These are phyloP conservation scores for Lanzia echinophila DNA, from an alignment of 2,329 filamentous ascomycete species.

Conservation along the genomic window DNA sequence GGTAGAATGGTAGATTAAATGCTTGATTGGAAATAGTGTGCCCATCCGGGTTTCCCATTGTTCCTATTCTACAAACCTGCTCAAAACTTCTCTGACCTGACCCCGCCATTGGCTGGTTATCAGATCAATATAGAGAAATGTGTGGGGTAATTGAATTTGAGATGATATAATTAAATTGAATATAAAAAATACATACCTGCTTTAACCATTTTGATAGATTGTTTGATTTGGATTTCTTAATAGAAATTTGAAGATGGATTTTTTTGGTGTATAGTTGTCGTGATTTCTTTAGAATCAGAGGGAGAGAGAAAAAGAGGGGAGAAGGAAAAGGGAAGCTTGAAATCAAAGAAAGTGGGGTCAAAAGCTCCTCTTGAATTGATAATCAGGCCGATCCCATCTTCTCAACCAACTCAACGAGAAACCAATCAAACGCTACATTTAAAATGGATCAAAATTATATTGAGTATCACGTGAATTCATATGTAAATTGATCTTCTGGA, in stretches of 20 bases:
- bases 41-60: conserved; percentile 41
- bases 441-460: no score
- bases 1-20: conserved; percentile 17
- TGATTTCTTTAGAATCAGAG: conserved; percentile 2
- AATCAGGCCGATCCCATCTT: no score
- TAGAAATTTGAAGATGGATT: not conserved
- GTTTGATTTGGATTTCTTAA: conserved; percentile 21
- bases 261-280: not conserved
- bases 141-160: conserved; percentile 7
- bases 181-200: conserved; percentile 60
- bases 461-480: no score
- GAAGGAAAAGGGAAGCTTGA: not conserved
- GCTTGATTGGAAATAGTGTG: conserved; percentile 27
- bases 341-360: conserved; percentile 5
- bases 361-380: no score
- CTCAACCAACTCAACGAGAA: no score
- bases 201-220: conserved; percentile 88
- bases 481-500: no score
- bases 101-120: conserved; percentile 24
- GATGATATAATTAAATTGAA: conserved; percentile 2
- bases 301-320: conserved; percentile 5
- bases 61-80: conserved; percentile 47
- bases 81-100: conserved; percentile 49
- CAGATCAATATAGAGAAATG: not conserved
- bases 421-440: no score